Percentiles rank a stretch among this genome's conserved stretches.
Conservation (phyloP, 176 grass and related monocot genomes). For the Carex parvula region DNA sequence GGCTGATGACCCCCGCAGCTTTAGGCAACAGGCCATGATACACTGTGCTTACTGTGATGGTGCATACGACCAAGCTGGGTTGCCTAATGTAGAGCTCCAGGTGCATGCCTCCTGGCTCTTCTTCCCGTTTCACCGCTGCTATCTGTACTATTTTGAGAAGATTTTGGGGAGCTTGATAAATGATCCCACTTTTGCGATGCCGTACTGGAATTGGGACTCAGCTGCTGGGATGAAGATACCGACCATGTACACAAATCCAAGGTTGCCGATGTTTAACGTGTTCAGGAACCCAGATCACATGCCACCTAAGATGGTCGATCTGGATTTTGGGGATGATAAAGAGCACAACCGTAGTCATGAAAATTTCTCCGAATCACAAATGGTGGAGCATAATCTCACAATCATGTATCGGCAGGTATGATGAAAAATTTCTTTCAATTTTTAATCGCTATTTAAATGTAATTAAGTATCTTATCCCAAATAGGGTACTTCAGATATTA, state of each 20-base stretch:
- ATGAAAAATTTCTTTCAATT: background rate
- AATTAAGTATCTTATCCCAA: no score
- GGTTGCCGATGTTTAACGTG: slow-evolving; percentile 27
- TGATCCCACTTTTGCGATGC: slow-evolving; percentile 38
- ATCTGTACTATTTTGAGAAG: slow-evolving; percentile 63
- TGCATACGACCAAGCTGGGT: slow-evolving; percentile 27
- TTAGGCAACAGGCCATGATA: slow-evolving; percentile 48
- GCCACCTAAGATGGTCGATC: slow-evolving; percentile 35
- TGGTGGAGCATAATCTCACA: slow-evolving; percentile 32
- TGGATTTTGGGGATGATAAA: background rate
- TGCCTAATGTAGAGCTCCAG: slow-evolving; percentile 25
- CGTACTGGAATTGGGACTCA: slow-evolving; percentile 53
- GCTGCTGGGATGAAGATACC: slow-evolving; percentile 47
- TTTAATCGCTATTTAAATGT: background rate
- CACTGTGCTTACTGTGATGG: slow-evolving; percentile 68
- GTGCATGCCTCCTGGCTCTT: slow-evolving; percentile 60
- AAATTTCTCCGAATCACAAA: slow-evolving; percentile 17
- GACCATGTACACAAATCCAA: slow-evolving; percentile 12
- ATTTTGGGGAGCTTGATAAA: slow-evolving; percentile 40
- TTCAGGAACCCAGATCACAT: slow-evolving; percentile 24
- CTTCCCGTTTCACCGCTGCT: slow-evolving; percentile 49
- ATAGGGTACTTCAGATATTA: no score
- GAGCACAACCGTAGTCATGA: background rate
- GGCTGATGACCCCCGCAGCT: slow-evolving; percentile 30
- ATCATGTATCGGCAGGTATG: slow-evolving; percentile 43